A percentile compares a stretch with the other conserved stretches of the same genome.
Evolutionary conservation across 1,139 yeast species (phyloP).

Genomic region (Scheffersomyces segobiensis): DNA sequence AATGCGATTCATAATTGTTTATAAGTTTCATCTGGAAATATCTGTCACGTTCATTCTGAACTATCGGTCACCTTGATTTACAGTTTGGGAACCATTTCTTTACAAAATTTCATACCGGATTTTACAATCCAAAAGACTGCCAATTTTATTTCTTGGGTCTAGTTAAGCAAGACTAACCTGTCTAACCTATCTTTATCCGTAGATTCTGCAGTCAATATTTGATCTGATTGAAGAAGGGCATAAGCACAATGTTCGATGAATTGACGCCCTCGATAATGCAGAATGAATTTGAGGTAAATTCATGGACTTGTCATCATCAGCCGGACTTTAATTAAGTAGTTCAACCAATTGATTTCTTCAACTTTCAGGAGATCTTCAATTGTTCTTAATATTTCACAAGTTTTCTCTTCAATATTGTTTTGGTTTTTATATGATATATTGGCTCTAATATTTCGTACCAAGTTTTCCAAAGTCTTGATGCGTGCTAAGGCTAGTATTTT

Average conservation of each 20-base stretch:
- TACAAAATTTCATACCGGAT: not conserved
- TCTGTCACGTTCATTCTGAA: not conserved
- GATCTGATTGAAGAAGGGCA: not conserved
- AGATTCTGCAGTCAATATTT: not conserved
- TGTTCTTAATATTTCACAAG: not conserved
- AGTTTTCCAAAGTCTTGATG: not conserved
- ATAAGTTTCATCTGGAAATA: not conserved
- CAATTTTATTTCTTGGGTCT: not conserved
- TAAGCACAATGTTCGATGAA: not conserved
- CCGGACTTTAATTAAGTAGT: not conserved
- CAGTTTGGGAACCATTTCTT: not conserved
- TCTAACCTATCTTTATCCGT: too few relatives aligned
- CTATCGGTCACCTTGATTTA: not conserved
- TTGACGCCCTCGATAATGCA: too few relatives aligned
- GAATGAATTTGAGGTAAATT: not conserved
- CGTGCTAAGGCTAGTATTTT: not conserved
- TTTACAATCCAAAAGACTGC: not conserved
- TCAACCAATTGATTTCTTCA: not conserved
- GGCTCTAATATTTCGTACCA: not conserved
- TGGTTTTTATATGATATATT: conserved; percentile 3
- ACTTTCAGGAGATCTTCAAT: not conserved
- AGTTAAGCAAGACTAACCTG: not conserved
- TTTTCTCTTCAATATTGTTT: not conserved
- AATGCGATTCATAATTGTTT: too few relatives aligned
- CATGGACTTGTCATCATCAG: not conserved